Conservation (phyloP, 768 basidiomycete genomes). For the Hemileccinum rubropunctum region DNA sequence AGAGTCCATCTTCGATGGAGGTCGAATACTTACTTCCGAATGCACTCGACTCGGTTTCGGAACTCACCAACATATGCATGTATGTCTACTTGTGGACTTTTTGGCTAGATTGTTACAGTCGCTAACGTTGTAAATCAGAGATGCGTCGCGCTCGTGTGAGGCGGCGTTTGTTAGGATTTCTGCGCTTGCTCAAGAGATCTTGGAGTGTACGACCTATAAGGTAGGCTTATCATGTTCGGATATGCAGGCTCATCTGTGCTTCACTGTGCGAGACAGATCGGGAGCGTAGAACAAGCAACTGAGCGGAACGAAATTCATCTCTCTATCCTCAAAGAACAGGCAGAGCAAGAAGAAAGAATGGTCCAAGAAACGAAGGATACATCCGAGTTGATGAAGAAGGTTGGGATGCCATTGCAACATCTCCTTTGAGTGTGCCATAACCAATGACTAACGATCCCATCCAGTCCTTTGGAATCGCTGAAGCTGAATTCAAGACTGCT, state of each 20-base stretch:
- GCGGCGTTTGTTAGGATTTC: slow-evolving; percentile 13
- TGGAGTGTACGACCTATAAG: slow-evolving; percentile 20
- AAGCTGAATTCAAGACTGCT: slow-evolving; percentile 14
- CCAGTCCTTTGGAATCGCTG: slow-evolving; percentile 15
- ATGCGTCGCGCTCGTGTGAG: slow-evolving; percentile 16
- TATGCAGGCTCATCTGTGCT: neutral
- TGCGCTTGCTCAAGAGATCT: slow-evolving; percentile 17
- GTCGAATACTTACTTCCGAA: slow-evolving; percentile 15
- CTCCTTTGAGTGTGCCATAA: too few species aligned
- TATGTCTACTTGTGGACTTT: neutral
- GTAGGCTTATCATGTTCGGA: neutral
- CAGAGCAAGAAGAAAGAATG: slow-evolving; percentile 12
- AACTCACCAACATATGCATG: slow-evolving; percentile 18
- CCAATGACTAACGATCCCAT: neutral
- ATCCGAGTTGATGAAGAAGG: slow-evolving; percentile 18
- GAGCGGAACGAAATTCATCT: slow-evolving; percentile 15
- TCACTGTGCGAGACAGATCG: slow-evolving; percentile 5
- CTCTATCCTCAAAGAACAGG: slow-evolving; percentile 12
- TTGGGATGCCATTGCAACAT: neutral
- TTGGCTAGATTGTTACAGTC: neutral
- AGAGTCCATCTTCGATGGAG: slow-evolving; percentile 8
- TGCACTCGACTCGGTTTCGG: slow-evolving; percentile 18
- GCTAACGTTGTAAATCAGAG: slow-evolving; percentile 1
- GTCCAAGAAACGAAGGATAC: slow-evolving; percentile 13
- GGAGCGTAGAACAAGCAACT: slow-evolving; percentile 10